These are phyloP conservation scores for Wallacemonas collosoma DNA, from an alignment of 208 protist species.

Conservation along the genomic window DNA sequence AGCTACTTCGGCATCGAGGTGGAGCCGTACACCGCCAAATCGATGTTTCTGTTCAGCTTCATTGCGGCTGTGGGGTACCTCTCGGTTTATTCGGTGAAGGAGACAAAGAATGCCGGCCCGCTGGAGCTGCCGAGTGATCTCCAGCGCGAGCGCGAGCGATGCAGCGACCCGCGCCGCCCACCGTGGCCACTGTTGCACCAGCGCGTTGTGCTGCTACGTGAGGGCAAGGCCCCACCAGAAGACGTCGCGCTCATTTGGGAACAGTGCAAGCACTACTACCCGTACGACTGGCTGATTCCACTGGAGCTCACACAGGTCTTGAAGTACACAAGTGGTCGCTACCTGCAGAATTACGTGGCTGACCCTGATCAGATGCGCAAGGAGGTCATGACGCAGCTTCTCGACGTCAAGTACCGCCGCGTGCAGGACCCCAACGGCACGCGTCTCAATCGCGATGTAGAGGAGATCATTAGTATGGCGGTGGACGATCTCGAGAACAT, in stretches of 20 bases:
- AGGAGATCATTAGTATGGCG: conserved; percentile 86
- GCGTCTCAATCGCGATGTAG: conserved; percentile 75
- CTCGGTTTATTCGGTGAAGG: conserved; percentile 74
- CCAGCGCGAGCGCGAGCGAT: conserved; percentile 57
- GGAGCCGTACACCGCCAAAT: conserved; percentile 85
- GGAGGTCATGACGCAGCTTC: conserved; percentile 81
- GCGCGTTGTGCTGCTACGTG: conserved; percentile 74
- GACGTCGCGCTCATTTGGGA: conserved; percentile 84
- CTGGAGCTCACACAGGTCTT: conserved; percentile 85
- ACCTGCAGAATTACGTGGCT: conserved; percentile 79
- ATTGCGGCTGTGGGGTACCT: conserved; percentile 69
- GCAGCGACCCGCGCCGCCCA: conserved; percentile 76
- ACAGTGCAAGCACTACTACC: conserved; percentile 85
- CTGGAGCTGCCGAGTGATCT: conserved; percentile 75
- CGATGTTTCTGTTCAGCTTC: conserved; percentile 80
- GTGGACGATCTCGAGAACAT: conserved; percentile 80
- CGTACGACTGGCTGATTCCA: conserved; percentile 82
- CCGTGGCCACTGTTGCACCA: conserved; percentile 89
- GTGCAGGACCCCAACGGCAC: conserved; percentile 66
- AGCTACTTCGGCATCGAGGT: conserved; percentile 62
- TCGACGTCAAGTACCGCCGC: conserved; percentile 80
- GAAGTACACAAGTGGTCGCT: conserved; percentile 80
- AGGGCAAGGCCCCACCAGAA: conserved; percentile 71
- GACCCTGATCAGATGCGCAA: conserved; percentile 83
- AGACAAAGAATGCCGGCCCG: conserved; percentile 81